A percentile compares a stretch with the other conserved stretches of the same genome.
phyloP scores from a whole-genome alignment of 2,329 filamentous ascomycete species.

The Raffaelea albimanens region DNA sequence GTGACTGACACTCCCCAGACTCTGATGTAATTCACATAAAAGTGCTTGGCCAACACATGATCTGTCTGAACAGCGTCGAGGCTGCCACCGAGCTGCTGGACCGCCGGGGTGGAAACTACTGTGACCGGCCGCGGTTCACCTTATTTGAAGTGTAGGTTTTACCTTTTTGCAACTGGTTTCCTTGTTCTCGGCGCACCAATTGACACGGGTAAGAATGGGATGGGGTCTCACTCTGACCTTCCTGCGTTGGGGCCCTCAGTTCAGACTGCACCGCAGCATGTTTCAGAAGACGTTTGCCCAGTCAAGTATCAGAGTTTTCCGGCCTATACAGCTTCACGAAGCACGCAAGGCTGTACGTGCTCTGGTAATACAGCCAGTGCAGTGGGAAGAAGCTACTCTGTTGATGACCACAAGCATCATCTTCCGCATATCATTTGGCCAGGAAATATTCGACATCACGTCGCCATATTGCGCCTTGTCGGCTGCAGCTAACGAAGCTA shows the following conservation, averaged over 20 bases:
- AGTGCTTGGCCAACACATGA: constrained; percentile 26
- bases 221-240: constrained; percentile 36
- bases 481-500: constrained; percentile 12
- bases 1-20: no score
- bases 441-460: constrained; percentile 24
- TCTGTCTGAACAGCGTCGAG: constrained; percentile 27
- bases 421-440: constrained; percentile 33
- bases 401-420: constrained; percentile 31
- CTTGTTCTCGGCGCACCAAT: not conserved
- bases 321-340: constrained; percentile 19
- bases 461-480: constrained; percentile 31
- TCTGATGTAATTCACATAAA: constrained; percentile 22
- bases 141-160: constrained; percentile 26
- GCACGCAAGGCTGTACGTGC: constrained; percentile 20
- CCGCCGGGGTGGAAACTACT: constrained; percentile 28
- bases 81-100: constrained; percentile 29
- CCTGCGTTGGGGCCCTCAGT: constrained; percentile 28
- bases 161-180: not conserved
- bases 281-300: constrained; percentile 29
- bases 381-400: constrained; percentile 26
- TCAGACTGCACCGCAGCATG: constrained; percentile 29
- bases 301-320: constrained; percentile 9
- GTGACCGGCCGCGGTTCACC: constrained; percentile 28
- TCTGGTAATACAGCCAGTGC: constrained; percentile 20
- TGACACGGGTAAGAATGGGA: no score